Evolutionary conservation across 305 asterid species (phyloP).

Genomic region (Rubia peregrina): DNA sequence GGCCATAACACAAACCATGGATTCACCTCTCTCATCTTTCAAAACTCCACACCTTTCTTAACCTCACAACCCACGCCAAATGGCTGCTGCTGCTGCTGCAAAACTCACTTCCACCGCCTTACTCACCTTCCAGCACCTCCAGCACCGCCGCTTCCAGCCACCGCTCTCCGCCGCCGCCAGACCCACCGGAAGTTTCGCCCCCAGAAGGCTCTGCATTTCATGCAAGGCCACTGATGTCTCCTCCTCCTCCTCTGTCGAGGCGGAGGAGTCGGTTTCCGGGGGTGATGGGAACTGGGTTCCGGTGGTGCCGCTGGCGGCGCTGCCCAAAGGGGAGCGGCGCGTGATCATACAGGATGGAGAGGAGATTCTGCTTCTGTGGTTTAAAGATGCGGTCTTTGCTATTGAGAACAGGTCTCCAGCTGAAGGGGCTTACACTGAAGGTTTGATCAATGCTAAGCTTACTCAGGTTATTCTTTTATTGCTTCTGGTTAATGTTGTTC

Average conservation of each 20-base stretch:
- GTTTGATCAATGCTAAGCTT: constrained; percentile 86
- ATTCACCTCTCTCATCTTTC: constrained; percentile 5
- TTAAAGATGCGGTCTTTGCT: constrained; percentile 65
- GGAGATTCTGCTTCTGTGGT: constrained; percentile 75
- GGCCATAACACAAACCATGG: constrained; percentile 17
- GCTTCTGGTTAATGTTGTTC: not conserved
- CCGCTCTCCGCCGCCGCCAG: constrained; percentile 5
- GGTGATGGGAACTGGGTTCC: constrained; percentile 66
- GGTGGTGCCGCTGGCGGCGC: constrained; percentile 81
- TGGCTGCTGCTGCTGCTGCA: constrained; percentile 12
- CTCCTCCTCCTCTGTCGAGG: constrained; percentile 21
- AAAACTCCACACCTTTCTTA: not conserved
- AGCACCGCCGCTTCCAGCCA: constrained; percentile 8
- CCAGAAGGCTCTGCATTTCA: constrained; percentile 14
- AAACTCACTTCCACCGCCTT: constrained; percentile 18
- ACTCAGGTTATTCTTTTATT: constrained; percentile 51
- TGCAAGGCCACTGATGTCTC: constrained; percentile 68
- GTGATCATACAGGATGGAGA: constrained; percentile 75
- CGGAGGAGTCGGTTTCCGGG: constrained; percentile 26
- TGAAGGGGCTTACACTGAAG: constrained; percentile 92
- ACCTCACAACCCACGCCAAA: not conserved
- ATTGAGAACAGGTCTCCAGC: constrained; percentile 95
- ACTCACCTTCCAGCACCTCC: constrained; percentile 13
- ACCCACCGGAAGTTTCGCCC: constrained; percentile 11
- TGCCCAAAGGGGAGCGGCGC: constrained; percentile 96